phyloP scores from a whole-genome alignment of 495 filamentous ascomycete genomes.

The Aspergillus cavernicola region DNA sequence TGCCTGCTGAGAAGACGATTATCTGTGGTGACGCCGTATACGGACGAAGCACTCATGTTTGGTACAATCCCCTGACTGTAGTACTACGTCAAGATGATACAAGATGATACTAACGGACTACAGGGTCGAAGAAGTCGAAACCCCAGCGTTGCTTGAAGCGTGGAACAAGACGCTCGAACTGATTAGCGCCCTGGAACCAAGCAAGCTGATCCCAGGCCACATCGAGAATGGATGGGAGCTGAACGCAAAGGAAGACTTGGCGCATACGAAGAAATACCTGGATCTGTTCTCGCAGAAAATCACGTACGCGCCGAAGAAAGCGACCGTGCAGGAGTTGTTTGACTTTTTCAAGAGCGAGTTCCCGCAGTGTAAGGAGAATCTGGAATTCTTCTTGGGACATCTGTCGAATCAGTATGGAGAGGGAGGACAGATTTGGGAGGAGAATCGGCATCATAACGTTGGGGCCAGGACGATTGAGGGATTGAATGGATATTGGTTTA shows the following conservation, averaged over 20 bases:
- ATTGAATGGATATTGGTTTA: slow-evolving; percentile 11
- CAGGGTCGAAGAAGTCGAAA: slow-evolving; percentile 29
- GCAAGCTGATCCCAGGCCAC: slow-evolving; percentile 26
- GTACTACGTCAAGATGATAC: not conserved
- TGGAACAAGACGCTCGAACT: slow-evolving; percentile 26
- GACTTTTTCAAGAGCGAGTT: slow-evolving; percentile 26
- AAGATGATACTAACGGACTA: not conserved
- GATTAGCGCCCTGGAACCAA: slow-evolving; percentile 16
- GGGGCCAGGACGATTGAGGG: slow-evolving; percentile 10
- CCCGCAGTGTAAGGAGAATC: slow-evolving; percentile 13
- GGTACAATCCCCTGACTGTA: not conserved
- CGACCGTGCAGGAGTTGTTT: slow-evolving; percentile 22
- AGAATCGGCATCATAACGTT: slow-evolving; percentile 20
- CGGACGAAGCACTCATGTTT: slow-evolving; percentile 19
- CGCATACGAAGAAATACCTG: slow-evolving; percentile 18
- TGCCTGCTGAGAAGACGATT: slow-evolving; percentile 15
- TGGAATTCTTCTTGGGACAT: slow-evolving; percentile 23
- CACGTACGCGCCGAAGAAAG: slow-evolving; percentile 19
- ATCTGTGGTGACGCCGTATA: slow-evolving; percentile 23
- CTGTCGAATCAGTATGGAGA: slow-evolving; percentile 22
- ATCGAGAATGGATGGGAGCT: slow-evolving; percentile 27
- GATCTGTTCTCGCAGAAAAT: slow-evolving; percentile 25
- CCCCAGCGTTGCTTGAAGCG: slow-evolving; percentile 20
- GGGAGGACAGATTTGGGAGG: slow-evolving; percentile 24
- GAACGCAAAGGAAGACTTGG: slow-evolving; percentile 23